phyloP scores from a whole-genome alignment of 2,329 filamentous ascomycete genomes.

The Monosporascus ibericus region DNA sequence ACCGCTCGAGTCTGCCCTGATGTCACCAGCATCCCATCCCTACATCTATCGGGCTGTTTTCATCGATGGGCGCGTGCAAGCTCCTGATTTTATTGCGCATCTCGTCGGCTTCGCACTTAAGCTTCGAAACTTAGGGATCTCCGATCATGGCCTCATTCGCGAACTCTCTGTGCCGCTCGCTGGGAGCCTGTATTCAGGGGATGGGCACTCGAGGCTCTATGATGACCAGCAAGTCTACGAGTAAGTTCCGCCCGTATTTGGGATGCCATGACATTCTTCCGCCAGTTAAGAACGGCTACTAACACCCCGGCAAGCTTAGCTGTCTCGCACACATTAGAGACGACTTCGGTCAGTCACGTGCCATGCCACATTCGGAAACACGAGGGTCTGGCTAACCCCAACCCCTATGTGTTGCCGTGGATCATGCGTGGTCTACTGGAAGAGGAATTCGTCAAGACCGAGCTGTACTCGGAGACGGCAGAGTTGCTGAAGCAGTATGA shows the following conservation, averaged over 20 bases:
- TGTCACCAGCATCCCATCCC: conserved; percentile 78
- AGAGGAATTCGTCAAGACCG: conserved; percentile 81
- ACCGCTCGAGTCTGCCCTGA: conserved; percentile 87
- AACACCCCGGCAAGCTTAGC: conserved; percentile 44
- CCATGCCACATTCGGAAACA: conserved; percentile 47
- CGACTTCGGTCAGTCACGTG: conserved; percentile 46
- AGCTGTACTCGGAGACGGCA: conserved; percentile 69
- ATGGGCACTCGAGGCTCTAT: conserved; percentile 90
- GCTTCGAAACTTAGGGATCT: conserved; percentile 84
- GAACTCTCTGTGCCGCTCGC: conserved; percentile 85
- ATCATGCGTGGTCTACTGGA: conserved; percentile 91
- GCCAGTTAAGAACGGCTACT: conserved; percentile 2
- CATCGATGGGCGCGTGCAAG: conserved; percentile 85
- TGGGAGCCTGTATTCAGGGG: conserved; percentile 83
- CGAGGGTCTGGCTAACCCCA: conserved; percentile 49
- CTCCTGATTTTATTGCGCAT: conserved; percentile 88
- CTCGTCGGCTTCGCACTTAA: conserved; percentile 91
- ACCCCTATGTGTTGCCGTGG: conserved; percentile 90
- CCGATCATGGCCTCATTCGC: conserved; percentile 87
- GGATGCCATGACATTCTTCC: conserved; percentile 2
- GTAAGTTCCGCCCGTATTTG: conserved; percentile 32
- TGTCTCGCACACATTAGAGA: conserved; percentile 68
- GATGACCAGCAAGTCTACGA: conserved; percentile 84
- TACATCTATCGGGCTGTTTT: conserved; percentile 96
- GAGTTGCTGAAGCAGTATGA: conserved; percentile 84